Percentiles rank a stretch among this genome's conserved stretches.
Conservation (phyloP, 2,329 filamentous ascomycete species). For the Thielaviopsis musarum region DNA sequence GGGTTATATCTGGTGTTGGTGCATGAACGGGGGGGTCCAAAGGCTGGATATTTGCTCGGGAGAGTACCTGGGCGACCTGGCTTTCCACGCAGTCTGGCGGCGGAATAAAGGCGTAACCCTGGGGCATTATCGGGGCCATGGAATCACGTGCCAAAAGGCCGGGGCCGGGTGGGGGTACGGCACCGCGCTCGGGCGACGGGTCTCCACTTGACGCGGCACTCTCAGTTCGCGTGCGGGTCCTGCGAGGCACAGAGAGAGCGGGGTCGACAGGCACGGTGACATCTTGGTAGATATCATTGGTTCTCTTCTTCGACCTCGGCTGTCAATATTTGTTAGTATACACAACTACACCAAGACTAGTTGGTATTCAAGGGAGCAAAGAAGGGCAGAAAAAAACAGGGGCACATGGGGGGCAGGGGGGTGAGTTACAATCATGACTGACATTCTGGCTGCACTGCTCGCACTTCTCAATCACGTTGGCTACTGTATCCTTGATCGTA, state of each 20-base stretch:
- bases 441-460: constrained; percentile 69
- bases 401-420: background rate
- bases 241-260: background rate
- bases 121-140: background rate
- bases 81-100: constrained; percentile 2
- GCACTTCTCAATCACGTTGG: constrained; percentile 84
- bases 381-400: background rate
- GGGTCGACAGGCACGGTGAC: background rate
- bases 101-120: background rate
- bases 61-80: constrained; percentile 7
- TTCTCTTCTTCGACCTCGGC: constrained; percentile 10
- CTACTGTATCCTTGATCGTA: constrained; percentile 93
- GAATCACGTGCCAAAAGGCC: constrained; percentile 3
- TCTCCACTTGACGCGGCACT: background rate
- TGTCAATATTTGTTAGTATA: background rate
- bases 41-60: constrained; percentile 5
- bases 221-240: constrained; percentile 4
- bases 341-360: no score
- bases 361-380: background rate
- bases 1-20: no score
- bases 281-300: constrained; percentile 5
- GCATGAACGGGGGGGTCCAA: background rate
- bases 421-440: constrained; percentile 10
- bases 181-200: constrained; percentile 2
- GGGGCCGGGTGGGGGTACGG: constrained; percentile 5